phyloP scores from a whole-genome alignment of 805 yeast species.

The Pichia eremophila region DNA sequence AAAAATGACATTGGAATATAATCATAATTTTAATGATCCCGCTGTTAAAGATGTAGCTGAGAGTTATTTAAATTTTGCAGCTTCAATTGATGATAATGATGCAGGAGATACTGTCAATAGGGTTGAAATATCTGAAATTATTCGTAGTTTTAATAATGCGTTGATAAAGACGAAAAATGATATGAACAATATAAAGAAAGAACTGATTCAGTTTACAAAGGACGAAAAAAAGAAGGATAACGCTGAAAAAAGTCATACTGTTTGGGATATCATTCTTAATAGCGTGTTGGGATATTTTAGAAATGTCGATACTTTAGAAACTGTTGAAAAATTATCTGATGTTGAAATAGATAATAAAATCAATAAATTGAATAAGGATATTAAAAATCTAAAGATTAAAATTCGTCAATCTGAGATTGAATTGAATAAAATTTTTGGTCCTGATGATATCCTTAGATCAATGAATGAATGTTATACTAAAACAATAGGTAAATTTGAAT shows the following conservation, averaged over 20 bases:
- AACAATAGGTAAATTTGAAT: conserved; percentile 61
- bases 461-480: conserved; percentile 35
- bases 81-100: conserved; percentile 11
- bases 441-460: conserved; percentile 55
- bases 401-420: conserved; percentile 6
- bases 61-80: conserved; percentile 38
- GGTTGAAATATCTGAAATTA: neutral
- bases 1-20: conserved; percentile 48
- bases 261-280: no score
- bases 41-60: conserved; percentile 72
- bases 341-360: conserved; percentile 3
- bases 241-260: no score
- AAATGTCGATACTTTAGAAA: no score
- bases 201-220: neutral
- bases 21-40: conserved; percentile 77
- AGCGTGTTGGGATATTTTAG: no score
- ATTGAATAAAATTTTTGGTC: conserved; percentile 38
- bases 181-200: neutral
- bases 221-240: neutral
- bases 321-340: neutral
- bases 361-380: conserved; percentile 22
- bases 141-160: neutral
- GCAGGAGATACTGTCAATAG: neutral
- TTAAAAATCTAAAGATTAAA: conserved; percentile 16
- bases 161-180: neutral